Percentiles rank a stretch among this genome's conserved stretches.
Conservation (phyloP, 768 basidiomycete genomes). For the Butyriboletus loyo region DNA sequence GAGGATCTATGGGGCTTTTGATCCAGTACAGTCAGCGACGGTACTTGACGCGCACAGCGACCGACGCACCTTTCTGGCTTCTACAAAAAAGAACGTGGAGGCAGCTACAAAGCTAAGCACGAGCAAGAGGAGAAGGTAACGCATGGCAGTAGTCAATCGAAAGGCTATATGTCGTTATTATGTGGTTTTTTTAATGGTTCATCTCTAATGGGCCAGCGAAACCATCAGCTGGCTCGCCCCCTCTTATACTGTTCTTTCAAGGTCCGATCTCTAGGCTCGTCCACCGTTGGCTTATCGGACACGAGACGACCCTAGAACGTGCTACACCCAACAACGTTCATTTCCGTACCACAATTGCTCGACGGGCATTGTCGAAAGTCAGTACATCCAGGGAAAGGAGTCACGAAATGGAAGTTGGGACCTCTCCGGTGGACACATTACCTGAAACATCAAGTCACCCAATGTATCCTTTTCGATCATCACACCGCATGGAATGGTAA, state of each 20-base stretch:
- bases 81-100: slow-evolving; percentile 31
- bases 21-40: slow-evolving; percentile 5
- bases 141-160: slow-evolving; percentile 13
- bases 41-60: not conserved
- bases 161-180: not conserved
- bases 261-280: slow-evolving; percentile 14
- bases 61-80: slow-evolving; percentile 24
- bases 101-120: slow-evolving; percentile 28
- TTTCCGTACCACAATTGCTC: slow-evolving; percentile 17
- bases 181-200: slow-evolving; percentile 22
- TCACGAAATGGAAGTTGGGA: slow-evolving; percentile 18
- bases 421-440: slow-evolving; percentile 1
- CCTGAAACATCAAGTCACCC: not conserved
- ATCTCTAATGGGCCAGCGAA: slow-evolving; percentile 27
- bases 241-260: slow-evolving; percentile 27
- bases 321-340: slow-evolving; percentile 11
- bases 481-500: slow-evolving; percentile 1
- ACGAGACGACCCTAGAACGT: slow-evolving; percentile 29
- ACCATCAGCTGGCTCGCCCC: not conserved
- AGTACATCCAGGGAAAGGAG: not conserved
- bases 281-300: slow-evolving; percentile 4
- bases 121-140: slow-evolving; percentile 27
- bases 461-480: slow-evolving; percentile 4
- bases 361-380: slow-evolving; percentile 2
- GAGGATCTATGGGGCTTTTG: slow-evolving; percentile 22